Conservation (phyloP, 2,329 filamentous ascomycete genomes). For the Seiridium cupressi region DNA sequence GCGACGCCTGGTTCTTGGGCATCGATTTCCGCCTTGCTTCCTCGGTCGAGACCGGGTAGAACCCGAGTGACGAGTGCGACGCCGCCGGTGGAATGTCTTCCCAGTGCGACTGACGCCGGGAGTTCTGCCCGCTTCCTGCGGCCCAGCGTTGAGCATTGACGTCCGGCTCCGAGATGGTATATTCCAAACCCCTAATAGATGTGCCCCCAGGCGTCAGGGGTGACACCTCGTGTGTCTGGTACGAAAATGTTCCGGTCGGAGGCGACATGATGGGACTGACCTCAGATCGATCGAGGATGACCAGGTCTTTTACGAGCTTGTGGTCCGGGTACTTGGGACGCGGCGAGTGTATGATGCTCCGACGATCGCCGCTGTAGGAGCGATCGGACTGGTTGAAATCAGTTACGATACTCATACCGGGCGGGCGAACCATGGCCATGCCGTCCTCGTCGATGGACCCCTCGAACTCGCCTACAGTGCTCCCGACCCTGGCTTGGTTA, state of each 20-base stretch:
- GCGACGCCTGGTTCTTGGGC: neutral
- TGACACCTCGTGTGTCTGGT: neutral
- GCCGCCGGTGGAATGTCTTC: neutral
- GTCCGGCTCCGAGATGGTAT: neutral
- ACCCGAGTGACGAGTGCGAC: neutral
- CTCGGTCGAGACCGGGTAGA: neutral
- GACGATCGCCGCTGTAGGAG: neutral
- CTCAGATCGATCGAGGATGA: neutral
- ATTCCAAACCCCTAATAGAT: neutral
- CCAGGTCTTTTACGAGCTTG: neutral
- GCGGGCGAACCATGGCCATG: conserved; percentile 2
- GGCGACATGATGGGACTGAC: conserved; percentile 4
- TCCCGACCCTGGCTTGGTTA: neutral
- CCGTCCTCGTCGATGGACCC: neutral
- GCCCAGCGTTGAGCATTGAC: neutral
- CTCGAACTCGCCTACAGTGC: neutral
- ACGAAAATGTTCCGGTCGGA: neutral
- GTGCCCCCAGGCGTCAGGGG: neutral
- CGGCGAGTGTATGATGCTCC: neutral
- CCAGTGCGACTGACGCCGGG: neutral
- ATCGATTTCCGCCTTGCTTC: neutral
- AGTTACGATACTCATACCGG: conserved; percentile 1
- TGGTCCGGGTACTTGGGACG: neutral
- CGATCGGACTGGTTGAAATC: neutral
- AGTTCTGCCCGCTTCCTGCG: neutral